phyloP scores from a whole-genome alignment of 2,329 filamentous ascomycete species.

The Bipolaris sorokiniana region DNA sequence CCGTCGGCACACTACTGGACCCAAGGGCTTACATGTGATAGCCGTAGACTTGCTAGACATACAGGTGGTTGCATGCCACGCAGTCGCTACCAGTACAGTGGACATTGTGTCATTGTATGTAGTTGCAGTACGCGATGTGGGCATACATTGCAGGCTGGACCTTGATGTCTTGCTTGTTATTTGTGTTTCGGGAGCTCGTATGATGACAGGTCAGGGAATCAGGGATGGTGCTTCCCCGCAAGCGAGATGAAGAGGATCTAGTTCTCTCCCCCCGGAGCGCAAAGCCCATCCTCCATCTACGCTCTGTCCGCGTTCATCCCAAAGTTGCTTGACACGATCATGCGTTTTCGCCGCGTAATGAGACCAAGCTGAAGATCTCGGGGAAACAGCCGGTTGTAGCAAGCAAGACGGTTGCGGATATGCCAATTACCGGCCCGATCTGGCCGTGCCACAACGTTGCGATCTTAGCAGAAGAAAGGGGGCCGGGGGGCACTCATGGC shows the following conservation, averaged over 20 bases:
- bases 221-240: conserved; percentile 14
- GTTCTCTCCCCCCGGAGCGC: conserved; percentile 8
- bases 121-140: conserved; percentile 10
- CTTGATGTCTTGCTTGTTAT: conserved; percentile 3
- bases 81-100: conserved; percentile 9
- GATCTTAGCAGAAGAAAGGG: conserved; percentile 7
- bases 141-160: conserved; percentile 4
- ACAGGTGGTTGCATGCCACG: conserved; percentile 5
- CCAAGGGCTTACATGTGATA: not conserved
- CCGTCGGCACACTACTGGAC: conserved; percentile 1
- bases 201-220: conserved; percentile 11
- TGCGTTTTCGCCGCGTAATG: conserved; percentile 1
- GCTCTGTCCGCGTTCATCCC: conserved; percentile 11
- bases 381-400: conserved; percentile 6
- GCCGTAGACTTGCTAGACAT: not conserved
- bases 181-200: conserved; percentile 13
- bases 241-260: conserved; percentile 17
- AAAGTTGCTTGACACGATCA: conserved; percentile 6
- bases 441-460: conserved; percentile 15
- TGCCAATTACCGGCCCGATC: conserved; percentile 11
- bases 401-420: conserved; percentile 8
- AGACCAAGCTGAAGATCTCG: conserved; percentile 12
- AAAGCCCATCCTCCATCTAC: conserved; percentile 1
- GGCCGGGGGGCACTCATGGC: conserved; percentile 9
- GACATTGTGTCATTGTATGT: conserved; percentile 5